Conservation (phyloP, 1,284 basidiomycete species). For the Trametes pubescens region DNA sequence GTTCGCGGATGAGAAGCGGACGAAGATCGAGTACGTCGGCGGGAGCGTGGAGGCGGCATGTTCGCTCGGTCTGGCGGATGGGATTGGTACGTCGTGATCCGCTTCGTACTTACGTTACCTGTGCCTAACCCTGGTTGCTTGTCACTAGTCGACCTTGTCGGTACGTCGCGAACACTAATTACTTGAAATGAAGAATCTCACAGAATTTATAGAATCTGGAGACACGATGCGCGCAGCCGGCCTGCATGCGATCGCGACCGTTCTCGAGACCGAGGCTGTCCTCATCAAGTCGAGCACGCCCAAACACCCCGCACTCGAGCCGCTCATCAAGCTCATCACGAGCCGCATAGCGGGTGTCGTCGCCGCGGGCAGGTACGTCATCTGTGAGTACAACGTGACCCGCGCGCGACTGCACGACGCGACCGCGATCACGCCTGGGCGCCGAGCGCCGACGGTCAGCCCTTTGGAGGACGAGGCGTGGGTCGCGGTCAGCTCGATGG, state of each 20-base stretch:
- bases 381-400: constrained; percentile 92
- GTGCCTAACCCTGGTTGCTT: constrained; percentile 9
- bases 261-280: constrained; percentile 92
- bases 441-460: constrained; percentile 90
- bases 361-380: constrained; percentile 88
- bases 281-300: constrained; percentile 85
- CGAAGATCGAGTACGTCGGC: constrained; percentile 94
- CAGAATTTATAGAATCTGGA: constrained; percentile 80
- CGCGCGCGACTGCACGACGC: constrained; percentile 72
- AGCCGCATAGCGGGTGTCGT: constrained; percentile 93
- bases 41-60: constrained; percentile 99
- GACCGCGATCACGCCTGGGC: constrained; percentile 84
- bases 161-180: constrained; percentile 53
- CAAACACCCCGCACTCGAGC: constrained; percentile 71
- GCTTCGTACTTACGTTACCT: neutral
- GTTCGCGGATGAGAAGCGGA: constrained; percentile 60
- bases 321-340: constrained; percentile 85
- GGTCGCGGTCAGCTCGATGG: constrained; percentile 95
- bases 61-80: constrained; percentile 95
- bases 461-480: constrained; percentile 86
- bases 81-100: constrained; percentile 76
- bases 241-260: constrained; percentile 89
- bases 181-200: neutral
- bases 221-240: constrained; percentile 99
- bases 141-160: constrained; percentile 85